Conservation (phyloP, 768 basidiomycete genomes). For the Rhodotorula babjevae region DNA sequence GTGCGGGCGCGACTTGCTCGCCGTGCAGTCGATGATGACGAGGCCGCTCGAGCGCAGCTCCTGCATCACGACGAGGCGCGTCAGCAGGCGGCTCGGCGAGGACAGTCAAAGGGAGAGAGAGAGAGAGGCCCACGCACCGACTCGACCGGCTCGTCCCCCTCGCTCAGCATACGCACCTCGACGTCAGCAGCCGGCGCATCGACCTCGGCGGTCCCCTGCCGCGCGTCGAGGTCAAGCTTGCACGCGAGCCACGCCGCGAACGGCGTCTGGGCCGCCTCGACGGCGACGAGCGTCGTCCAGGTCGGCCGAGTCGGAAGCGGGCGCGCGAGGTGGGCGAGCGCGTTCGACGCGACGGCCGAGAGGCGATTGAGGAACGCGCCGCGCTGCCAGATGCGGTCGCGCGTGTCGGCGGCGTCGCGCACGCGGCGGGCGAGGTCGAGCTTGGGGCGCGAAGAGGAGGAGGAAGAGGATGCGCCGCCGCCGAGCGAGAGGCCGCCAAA, state of each 20-base stretch:
- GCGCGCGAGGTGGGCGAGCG: neutral
- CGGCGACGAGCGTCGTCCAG: constrained; percentile 7
- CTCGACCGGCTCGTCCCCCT: neutral
- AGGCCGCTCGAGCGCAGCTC: constrained; percentile 14
- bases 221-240: constrained; percentile 24
- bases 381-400: constrained; percentile 66
- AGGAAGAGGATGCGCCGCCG: too few relatives aligned
- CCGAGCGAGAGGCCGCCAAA: constrained; percentile 2
- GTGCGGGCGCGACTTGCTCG: neutral
- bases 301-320: neutral
- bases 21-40: constrained; percentile 28
- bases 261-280: neutral
- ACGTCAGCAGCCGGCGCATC: neutral
- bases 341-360: constrained; percentile 47
- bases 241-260: constrained; percentile 29
- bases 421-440: constrained; percentile 3
- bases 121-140: neutral
- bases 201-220: neutral
- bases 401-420: constrained; percentile 65
- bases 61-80: too few relatives aligned
- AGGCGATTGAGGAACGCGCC: constrained; percentile 63
- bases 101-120: too few relatives aligned
- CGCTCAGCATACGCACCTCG: neutral
- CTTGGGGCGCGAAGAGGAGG: neutral
- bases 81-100: too few relatives aligned